Percentiles rank a stretch among this genome's conserved stretches.
Conservation (phyloP, 2,329 filamentous ascomycete species). For the Penicillium sp. region DNA sequence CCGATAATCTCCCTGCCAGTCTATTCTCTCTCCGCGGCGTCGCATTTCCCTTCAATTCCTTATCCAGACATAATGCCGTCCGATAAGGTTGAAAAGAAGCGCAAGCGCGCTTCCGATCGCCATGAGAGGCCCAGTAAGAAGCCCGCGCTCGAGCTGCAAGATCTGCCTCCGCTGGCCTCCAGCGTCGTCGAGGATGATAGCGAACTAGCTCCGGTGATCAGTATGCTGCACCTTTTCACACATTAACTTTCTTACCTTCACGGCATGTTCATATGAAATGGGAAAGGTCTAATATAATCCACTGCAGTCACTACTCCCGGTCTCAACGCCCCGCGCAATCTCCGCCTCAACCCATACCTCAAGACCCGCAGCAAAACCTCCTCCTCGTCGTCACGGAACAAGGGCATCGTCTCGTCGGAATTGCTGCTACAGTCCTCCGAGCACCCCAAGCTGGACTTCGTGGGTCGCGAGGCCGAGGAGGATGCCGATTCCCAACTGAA, state of each 20-base stretch:
- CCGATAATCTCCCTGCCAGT: no score
- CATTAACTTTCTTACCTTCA: no score
- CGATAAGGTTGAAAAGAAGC: conserved; percentile 41
- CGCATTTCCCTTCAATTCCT: no score
- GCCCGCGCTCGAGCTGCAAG: conserved; percentile 34
- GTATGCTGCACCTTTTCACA: no score
- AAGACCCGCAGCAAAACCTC: conserved; percentile 42
- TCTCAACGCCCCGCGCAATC: conserved; percentile 23
- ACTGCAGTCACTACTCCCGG: no score
- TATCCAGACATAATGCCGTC: conserved; percentile 31
- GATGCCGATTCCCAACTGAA: conserved; percentile 46
- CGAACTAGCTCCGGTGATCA: conserved; percentile 43
- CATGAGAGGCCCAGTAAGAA: conserved; percentile 44
- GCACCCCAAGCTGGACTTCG: conserved; percentile 53
- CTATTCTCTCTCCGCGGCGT: no score
- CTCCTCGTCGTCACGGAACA: conserved; percentile 25
- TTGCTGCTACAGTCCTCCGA: conserved; percentile 54
- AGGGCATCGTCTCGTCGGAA: conserved; percentile 37
- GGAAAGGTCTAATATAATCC: no score
- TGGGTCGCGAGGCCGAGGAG: conserved; percentile 43
- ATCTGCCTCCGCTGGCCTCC: conserved; percentile 36
- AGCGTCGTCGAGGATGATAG: conserved; percentile 42
- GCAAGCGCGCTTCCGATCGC: conserved; percentile 43
- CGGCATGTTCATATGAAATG: conserved; percentile 15
- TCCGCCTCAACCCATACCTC: conserved; percentile 37